Base-by-base conservation (phyloP, 2,329 filamentous ascomycete genomes). In the Xylaria polymorpha region DNA sequence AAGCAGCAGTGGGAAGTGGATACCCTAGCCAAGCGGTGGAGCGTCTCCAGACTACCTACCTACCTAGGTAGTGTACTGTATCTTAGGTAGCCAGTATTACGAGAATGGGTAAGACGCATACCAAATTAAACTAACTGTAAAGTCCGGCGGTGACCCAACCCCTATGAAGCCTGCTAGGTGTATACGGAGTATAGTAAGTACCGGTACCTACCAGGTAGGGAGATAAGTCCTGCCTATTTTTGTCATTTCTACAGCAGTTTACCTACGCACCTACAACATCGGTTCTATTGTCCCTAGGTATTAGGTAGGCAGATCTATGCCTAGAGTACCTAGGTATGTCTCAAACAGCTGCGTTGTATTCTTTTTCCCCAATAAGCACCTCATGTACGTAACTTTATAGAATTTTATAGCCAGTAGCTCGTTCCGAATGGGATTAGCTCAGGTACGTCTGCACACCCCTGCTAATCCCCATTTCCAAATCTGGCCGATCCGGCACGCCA, bases 391-490 rank as follows among this genome's bases (percentile, higher is more conserved):
- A 12, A 41, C 37, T 14, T 41, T 41, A 41, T 14, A 46, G 37
- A 37, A 37, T 12, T 37, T 37, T 37, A 37, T 37, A 37, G 35
- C 35, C 35, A 37, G 35, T 37, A 37, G 50, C 35, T 22, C 4
- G 9, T 35, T 50, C 22, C 35, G 18, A 63, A 58, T 22, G 9
- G 22, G 22, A 39, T 41, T 67, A 59, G 58, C 37, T 46, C 59
- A 62, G 64, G 58, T 43, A 67, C 51, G 41, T 41, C 60, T 60
- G 20, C 53, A 39, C 18, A 37, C 65, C 65, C 68, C 58, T 68
- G 68, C 51, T 18, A 56, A 68, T 55, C 58, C 35, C 64, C 66
- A 62, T 68, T 68, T 68, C 61, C 61, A 61, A 62, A 65, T 65
- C 56, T 37, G 35, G 55, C 39, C 59, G 55, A 60, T 39, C 48